phyloP scores from a whole-genome alignment of 2,329 filamentous ascomycete genomes.

The Cladosporium sp. region DNA sequence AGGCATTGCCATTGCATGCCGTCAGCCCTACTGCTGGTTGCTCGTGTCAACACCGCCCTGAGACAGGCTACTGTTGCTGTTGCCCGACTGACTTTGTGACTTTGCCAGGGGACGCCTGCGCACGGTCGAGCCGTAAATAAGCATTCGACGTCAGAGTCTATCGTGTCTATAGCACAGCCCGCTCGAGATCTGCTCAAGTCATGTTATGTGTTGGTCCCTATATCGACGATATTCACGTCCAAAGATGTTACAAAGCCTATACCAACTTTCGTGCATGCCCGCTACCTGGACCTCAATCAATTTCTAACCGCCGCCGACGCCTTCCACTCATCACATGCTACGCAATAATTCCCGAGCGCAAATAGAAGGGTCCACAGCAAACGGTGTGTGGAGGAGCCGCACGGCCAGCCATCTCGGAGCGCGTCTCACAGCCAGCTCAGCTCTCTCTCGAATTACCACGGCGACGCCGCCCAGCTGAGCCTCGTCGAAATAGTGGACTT shows the following conservation, averaged over 20 bases:
- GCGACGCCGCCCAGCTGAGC: not conserved
- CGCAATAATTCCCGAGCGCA: not conserved
- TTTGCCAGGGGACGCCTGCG: not conserved
- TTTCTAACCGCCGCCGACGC: not conserved
- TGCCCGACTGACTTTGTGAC: not conserved
- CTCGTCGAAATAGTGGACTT: not conserved
- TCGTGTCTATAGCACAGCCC: not conserved
- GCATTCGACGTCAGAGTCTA: conserved; percentile 12
- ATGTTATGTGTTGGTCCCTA: not conserved
- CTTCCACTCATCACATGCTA: not conserved
- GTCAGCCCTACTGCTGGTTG: conserved; percentile 9
- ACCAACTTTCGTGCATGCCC: not conserved
- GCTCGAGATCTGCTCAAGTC: not conserved
- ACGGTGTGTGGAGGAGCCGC: not conserved
- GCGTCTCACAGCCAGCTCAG: conserved; percentile 3
- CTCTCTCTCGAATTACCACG: conserved; percentile 1
- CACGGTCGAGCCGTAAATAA: conserved; percentile 11
- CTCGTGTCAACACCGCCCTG: conserved; percentile 13
- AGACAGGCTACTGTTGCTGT: not conserved
- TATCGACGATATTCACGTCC: not conserved
- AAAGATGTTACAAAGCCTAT: not conserved
- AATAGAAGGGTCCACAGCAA: not conserved
- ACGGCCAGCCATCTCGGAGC: not conserved
- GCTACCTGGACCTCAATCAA: not conserved
- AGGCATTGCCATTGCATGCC: not conserved